phyloP scores from a whole-genome alignment of 2,329 filamentous ascomycete genomes.

The Dothistroma pini region DNA sequence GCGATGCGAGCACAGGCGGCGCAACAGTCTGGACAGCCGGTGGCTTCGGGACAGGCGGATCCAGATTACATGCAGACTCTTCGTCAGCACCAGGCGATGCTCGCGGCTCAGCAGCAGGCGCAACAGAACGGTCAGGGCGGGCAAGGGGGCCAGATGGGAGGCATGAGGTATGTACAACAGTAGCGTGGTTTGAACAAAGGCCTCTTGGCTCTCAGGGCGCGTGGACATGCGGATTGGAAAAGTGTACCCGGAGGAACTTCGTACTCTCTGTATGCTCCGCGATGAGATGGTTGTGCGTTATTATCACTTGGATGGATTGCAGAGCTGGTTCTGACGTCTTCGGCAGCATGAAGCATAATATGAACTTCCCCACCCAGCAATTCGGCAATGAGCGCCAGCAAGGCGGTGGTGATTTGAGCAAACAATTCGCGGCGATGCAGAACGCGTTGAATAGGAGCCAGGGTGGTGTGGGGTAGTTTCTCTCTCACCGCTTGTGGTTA shows the following conservation, averaged over 20 bases:
- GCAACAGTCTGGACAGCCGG: slow-evolving; percentile 19
- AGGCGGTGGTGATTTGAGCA: slow-evolving; percentile 20
- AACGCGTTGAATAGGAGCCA: slow-evolving; percentile 26
- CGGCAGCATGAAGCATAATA: slow-evolving; percentile 21
- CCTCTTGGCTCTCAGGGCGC: no score
- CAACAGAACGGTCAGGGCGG: slow-evolving; percentile 16
- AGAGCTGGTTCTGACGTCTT: slow-evolving; percentile 1
- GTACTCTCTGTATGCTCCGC: not conserved
- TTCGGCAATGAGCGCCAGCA: slow-evolving; percentile 15
- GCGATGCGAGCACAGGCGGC: slow-evolving; percentile 22
- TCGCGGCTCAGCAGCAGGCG: slow-evolving; percentile 21
- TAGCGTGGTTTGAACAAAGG: not conserved
- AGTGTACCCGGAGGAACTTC: not conserved
- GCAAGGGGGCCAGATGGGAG: slow-evolving; percentile 13
- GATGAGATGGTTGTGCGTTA: not conserved
- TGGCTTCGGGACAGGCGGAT: slow-evolving; percentile 22
- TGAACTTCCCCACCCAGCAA: slow-evolving; percentile 18
- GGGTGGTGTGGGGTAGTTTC: not conserved
- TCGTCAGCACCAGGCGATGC: slow-evolving; percentile 30
- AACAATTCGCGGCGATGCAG: slow-evolving; percentile 33
- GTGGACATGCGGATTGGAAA: not conserved
- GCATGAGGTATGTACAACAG: slow-evolving; percentile 15
- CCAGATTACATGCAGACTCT: slow-evolving; percentile 36
- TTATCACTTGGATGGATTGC: not conserved
- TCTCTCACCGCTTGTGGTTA: not conserved